Conservation (phyloP, 140 eudicot species). For the Stevia rebaudiana region DNA sequence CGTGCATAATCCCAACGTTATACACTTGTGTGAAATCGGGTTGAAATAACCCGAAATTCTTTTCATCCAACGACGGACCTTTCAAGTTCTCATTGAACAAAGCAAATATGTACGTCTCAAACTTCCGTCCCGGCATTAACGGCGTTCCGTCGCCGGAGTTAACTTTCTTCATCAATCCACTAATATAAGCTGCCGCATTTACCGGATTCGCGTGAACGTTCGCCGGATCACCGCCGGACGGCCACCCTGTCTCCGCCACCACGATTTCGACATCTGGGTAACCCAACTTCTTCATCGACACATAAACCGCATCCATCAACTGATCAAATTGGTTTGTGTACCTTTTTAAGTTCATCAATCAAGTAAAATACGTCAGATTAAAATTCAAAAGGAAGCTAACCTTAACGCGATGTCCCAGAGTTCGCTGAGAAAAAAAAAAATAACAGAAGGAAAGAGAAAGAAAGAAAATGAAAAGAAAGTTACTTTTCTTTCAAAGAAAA, state of each 20-base stretch:
- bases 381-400: not conserved
- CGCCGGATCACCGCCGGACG: conserved; percentile 59
- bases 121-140: conserved; percentile 71
- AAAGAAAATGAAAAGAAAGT: too few species aligned
- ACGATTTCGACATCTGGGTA: conserved; percentile 69
- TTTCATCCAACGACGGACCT: conserved; percentile 74
- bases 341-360: conserved; percentile 3
- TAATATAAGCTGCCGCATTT: conserved; percentile 66
- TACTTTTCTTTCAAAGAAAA: too few species aligned
- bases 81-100: conserved; percentile 79
- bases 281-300: conserved; percentile 70
- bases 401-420: too few species aligned
- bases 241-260: conserved; percentile 95
- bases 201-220: conserved; percentile 45
- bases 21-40: conserved; percentile 75
- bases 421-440: too few species aligned
- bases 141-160: conserved; percentile 73
- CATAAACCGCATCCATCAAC: conserved; percentile 61
- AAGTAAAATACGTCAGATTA: not conserved
- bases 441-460: too few species aligned
- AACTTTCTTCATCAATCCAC: conserved; percentile 55
- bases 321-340: conserved; percentile 66
- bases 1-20: conserved; percentile 61
- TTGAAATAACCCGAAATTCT: conserved; percentile 74
- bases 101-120: conserved; percentile 71